Conservation (phyloP, 1,284 basidiomycete genomes). For the Takashimella koratensis region DNA sequence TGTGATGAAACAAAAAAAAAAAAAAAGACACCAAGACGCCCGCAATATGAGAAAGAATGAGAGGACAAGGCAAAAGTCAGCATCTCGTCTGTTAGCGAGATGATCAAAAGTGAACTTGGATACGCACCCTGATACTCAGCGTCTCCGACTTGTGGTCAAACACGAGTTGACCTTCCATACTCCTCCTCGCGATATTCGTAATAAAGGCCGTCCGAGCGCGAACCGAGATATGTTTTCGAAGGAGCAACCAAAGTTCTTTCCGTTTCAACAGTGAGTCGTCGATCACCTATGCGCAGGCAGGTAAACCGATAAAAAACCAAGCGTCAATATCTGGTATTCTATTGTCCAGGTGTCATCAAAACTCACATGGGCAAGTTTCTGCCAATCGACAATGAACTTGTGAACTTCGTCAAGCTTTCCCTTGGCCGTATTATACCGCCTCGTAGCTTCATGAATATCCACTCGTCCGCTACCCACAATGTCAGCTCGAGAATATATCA, state of each 20-base stretch:
- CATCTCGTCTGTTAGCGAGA: no score
- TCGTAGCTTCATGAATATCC: conserved; percentile 69
- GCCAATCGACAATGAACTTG: conserved; percentile 9
- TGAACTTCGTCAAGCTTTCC: background rate
- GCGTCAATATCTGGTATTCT: no score
- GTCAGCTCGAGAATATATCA: background rate
- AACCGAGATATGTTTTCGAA: conserved; percentile 77
- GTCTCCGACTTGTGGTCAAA: conserved; percentile 74
- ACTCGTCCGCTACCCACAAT: background rate
- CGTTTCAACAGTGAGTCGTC: conserved; percentile 52
- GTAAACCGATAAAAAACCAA: background rate
- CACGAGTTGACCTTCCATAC: conserved; percentile 69
- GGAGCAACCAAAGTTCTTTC: conserved; percentile 73
- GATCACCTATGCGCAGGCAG: conserved; percentile 3
- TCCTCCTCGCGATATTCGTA: conserved; percentile 75
- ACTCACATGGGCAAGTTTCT: conserved; percentile 1
- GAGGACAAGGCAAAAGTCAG: no score
- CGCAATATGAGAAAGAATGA: no score
- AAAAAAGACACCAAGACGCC: no score
- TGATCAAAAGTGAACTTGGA: no score
- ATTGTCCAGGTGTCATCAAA: no score
- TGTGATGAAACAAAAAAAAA: no score
- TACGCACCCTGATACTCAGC: conserved; percentile 64
- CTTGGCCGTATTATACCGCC: conserved; percentile 56
- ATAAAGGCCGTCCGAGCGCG: conserved; percentile 80